Evolutionary conservation across 169 alveolate species (phyloP).

Genomic region (Eimeria tenella): DNA sequence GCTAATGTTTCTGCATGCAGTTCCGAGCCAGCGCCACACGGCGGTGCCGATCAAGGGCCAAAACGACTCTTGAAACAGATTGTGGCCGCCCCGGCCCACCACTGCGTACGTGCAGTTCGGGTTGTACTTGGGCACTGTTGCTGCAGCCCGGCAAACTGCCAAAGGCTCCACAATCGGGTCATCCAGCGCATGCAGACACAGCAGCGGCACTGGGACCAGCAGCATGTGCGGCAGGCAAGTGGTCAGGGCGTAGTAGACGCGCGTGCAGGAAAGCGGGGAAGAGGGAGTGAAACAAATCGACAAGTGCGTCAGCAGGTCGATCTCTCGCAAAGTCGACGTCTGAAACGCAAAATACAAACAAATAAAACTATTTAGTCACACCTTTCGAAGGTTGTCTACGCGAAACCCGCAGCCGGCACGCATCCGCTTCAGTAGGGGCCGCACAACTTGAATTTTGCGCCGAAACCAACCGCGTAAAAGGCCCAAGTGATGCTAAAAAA

Average conservation of each 20-base stretch:
- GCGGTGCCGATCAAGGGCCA: neutral
- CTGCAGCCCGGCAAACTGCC: slow-evolving; percentile 34
- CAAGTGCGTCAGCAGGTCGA: slow-evolving; percentile 39
- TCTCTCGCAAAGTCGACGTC: slow-evolving; percentile 40
- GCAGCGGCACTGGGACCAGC: slow-evolving; percentile 43
- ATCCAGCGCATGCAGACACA: slow-evolving; percentile 63
- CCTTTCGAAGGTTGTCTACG: no score
- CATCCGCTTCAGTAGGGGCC: no score
- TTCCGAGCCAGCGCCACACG: neutral
- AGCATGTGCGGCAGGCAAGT: slow-evolving; percentile 37
- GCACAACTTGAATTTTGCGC: no score
- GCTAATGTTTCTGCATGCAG: neutral
- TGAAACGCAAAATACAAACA: neutral
- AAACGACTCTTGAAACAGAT: slow-evolving; percentile 1
- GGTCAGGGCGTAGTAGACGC: slow-evolving; percentile 33
- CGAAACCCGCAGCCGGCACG: no score
- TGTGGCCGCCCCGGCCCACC: slow-evolving; percentile 32
- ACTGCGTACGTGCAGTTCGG: slow-evolving; percentile 57
- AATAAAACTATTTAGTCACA: neutral
- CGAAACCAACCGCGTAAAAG: no score
- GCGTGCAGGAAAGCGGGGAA: slow-evolving; percentile 29
- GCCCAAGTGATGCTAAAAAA: no score
- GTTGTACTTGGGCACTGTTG: slow-evolving; percentile 44
- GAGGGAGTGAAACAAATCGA: slow-evolving; percentile 13
- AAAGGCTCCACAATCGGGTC: slow-evolving; percentile 43